Base-by-base conservation (phyloP, 2,329 filamentous ascomycete species). In the Chaetothyriales sp. region DNA sequence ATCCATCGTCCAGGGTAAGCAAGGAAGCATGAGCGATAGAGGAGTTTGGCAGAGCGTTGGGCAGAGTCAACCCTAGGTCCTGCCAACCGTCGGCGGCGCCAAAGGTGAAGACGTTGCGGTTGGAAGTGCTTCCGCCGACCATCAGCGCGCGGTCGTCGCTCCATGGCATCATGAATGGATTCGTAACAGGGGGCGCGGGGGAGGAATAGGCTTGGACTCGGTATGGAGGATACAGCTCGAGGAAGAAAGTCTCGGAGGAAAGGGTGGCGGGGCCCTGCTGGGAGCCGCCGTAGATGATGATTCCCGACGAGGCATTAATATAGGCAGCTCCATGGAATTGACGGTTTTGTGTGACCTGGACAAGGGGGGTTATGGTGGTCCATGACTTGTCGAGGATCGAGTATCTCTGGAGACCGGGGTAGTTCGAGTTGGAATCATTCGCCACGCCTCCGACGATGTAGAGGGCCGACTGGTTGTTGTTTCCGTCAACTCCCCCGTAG, bases 251-350 rank as follows among this genome's bases (percentile, higher is more conserved):
- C 59, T 87, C 77, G 1, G 82, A 79, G 0, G 86, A 89, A 0
- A 77, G 70, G 5, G 70, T 67, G 7, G 70, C 66, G 33, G 69
- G 70, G 22, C 78, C 79, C 59, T 82, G 77, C 60, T 82, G 80
- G 15, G 76, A 80, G 46, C 90, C 90, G 29, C 83, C 86, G 64
- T 89, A 95, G 22, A 95, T 75, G 20, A 95, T 69, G 51, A 97
- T 85, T 3, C 80, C 77, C 51, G 86, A 76, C 15, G 80, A 77
- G 19, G 76, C 75, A 56, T 81, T 76, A 50, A 97, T 72, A 64
- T 89, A 95, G 18, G 79, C 76, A 10, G 85, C 84, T 58, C 80
- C 82, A 66, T 97, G 90, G 60, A 83, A 78, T 53, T 80, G 72
- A 53, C 88, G 81, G 62, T 87, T 80, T 63, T 85, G 75, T 47